Percentiles rank a stretch among this genome's conserved stretches.
Conservation (phyloP, 192 early-diverging fungal species). For the Linnemannia hyalina region DNA sequence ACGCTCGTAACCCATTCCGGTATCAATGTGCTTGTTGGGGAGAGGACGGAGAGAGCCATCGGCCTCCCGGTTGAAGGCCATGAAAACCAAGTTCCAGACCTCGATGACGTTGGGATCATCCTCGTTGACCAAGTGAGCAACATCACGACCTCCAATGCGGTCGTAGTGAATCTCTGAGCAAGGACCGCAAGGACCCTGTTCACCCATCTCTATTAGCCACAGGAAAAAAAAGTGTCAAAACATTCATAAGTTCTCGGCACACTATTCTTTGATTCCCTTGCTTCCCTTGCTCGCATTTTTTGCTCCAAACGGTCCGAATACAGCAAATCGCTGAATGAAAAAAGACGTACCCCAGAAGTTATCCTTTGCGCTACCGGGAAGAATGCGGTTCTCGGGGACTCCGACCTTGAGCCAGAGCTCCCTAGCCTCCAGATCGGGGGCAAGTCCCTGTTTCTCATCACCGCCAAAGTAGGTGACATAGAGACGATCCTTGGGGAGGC, state of each 20-base stretch:
- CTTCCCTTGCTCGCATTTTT: neutral
- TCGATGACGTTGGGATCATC: slow-evolving; percentile 98
- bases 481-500: slow-evolving; percentile 86
- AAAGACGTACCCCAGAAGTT: slow-evolving; percentile 93
- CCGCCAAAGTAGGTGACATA: slow-evolving; percentile 99
- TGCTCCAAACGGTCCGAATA: slow-evolving; percentile 6
- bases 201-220: slow-evolving; percentile 87
- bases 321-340: neutral
- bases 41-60: slow-evolving; percentile 88
- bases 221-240: neutral
- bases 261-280: neutral
- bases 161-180: slow-evolving; percentile 99
- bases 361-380: slow-evolving; percentile 93
- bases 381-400: slow-evolving; percentile 81
- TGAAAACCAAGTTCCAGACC: slow-evolving; percentile 99
- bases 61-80: slow-evolving; percentile 97
- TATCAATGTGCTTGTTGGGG: slow-evolving; percentile 98
- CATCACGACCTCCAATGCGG: slow-evolving; percentile 95
- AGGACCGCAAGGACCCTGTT: slow-evolving; percentile 96
- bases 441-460: slow-evolving; percentile 82
- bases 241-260: neutral
- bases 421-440: slow-evolving; percentile 91
- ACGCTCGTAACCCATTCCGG: slow-evolving; percentile 97
- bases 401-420: slow-evolving; percentile 93
- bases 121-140: slow-evolving; percentile 90